Conservation (phyloP, 306 rosid genomes). For the Casuarina glauca region DNA sequence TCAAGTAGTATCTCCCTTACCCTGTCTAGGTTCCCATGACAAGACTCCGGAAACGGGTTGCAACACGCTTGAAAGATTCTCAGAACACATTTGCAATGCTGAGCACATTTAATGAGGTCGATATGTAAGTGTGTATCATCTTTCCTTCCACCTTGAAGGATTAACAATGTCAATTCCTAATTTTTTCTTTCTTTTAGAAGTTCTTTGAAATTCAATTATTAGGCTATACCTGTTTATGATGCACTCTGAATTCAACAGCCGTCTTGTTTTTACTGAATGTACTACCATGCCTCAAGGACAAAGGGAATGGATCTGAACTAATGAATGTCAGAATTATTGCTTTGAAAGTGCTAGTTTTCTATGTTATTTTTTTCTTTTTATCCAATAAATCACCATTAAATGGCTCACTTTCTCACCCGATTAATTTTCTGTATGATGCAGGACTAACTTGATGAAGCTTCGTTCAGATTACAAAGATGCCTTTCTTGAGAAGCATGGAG, state of each 20-base stretch:
- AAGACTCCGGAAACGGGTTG: slow-evolving; percentile 74
- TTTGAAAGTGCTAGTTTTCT: background rate
- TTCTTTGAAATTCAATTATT: background rate
- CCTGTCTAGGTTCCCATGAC: slow-evolving; percentile 74
- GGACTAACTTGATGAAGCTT: slow-evolving; percentile 91
- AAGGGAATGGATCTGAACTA: background rate
- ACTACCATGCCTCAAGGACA: too few species aligned
- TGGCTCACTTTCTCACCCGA: slow-evolving; percentile 15
- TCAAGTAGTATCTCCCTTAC: background rate
- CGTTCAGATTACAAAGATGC: slow-evolving; percentile 87
- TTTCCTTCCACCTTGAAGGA: slow-evolving; percentile 11
- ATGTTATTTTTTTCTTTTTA: background rate
- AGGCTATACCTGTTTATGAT: background rate
- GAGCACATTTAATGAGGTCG: slow-evolving; percentile 85
- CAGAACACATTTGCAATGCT: slow-evolving; percentile 84
- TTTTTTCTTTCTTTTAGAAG: background rate
- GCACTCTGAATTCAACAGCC: background rate
- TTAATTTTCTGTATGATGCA: slow-evolving; percentile 39
- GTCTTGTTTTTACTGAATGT: background rate
- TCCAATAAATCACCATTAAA: background rate
- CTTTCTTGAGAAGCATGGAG: slow-evolving; percentile 81
- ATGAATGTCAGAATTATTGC: background rate
- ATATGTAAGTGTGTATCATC: slow-evolving; percentile 53
- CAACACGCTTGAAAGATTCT: slow-evolving; percentile 76
- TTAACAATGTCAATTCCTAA: background rate